A percentile compares a stretch with the other conserved stretches of the same genome.
Evolutionary conservation across 176 grass and related monocot genomes (phyloP).

Genomic region (Avena insularis): DNA sequence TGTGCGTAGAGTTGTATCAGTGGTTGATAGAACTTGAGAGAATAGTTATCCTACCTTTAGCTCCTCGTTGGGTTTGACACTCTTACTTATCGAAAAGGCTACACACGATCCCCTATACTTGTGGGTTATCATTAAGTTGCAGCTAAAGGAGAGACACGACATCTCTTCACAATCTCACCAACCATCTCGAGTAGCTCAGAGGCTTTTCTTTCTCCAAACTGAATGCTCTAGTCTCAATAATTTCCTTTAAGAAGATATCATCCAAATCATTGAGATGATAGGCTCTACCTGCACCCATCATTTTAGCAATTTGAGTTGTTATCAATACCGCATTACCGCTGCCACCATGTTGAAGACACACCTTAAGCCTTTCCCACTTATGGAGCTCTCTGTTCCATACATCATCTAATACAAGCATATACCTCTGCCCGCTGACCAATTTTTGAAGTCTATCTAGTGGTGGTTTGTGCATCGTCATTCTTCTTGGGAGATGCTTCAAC

Average conservation of each 20-base stretch:
- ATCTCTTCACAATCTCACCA: neutral
- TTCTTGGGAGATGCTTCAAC: neutral
- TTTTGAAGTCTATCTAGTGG: neutral
- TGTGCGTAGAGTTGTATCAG: too few species aligned
- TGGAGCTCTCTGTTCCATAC: neutral
- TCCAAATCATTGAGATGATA: too few species aligned
- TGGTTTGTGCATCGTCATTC: conserved; percentile 11
- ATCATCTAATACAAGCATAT: too few species aligned
- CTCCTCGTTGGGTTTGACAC: too few species aligned
- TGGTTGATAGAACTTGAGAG: too few species aligned
- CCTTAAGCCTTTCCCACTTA: conserved; percentile 28
- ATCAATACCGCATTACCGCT: conserved; percentile 27
- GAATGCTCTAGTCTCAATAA: neutral
- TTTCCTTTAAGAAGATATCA: neutral
- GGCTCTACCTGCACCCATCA: neutral
- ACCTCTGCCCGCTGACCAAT: neutral
- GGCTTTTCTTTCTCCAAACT: neutral
- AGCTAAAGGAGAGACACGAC: neutral
- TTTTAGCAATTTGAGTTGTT: conserved; percentile 28
- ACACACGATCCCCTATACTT: too few species aligned
- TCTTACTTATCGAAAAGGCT: too few species aligned
- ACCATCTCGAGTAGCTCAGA: neutral
- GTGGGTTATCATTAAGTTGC: too few species aligned
- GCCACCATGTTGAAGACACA: neutral
- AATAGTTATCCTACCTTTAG: too few species aligned